Evolutionary conservation across 108 stramenopile genomes (phyloP).

Genomic region (Poteriospumella lacustris): DNA sequence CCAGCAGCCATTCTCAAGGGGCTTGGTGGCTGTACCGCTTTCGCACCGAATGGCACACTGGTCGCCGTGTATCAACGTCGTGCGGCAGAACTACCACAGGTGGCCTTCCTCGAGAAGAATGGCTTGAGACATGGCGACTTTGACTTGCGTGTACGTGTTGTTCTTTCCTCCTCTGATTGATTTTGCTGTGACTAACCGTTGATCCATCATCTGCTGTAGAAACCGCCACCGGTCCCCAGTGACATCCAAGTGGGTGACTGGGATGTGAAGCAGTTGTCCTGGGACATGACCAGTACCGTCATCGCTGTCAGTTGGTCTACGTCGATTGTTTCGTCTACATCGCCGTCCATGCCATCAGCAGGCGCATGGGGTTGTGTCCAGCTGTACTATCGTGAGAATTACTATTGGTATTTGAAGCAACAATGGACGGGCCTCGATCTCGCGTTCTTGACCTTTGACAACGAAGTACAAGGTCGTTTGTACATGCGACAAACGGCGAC

Average conservation of each 20-base stretch:
- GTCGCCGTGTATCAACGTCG: not conserved
- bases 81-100: not conserved
- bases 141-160: not conserved
- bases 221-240: no score
- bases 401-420: constrained; percentile 10
- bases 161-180: no score
- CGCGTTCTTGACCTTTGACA: not conserved
- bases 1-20: not conserved
- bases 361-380: constrained; percentile 1
- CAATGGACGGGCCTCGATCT: not conserved
- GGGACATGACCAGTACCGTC: not conserved
- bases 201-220: no score
- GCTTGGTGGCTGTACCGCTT: not conserved
- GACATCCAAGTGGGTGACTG: no score
- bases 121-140: constrained; percentile 27
- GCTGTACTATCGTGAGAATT: constrained; percentile 16
- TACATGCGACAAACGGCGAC: not conserved
- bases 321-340: not conserved
- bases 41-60: constrained; percentile 17
- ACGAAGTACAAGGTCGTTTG: not conserved
- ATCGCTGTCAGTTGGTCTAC: not conserved
- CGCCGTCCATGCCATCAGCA: no score
- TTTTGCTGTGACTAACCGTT: no score
- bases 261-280: not conserved
- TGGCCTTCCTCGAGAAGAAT: constrained; percentile 17